Conservation (phyloP, 2,329 filamentous ascomycete genomes). For the Apiospora phragmitis region DNA sequence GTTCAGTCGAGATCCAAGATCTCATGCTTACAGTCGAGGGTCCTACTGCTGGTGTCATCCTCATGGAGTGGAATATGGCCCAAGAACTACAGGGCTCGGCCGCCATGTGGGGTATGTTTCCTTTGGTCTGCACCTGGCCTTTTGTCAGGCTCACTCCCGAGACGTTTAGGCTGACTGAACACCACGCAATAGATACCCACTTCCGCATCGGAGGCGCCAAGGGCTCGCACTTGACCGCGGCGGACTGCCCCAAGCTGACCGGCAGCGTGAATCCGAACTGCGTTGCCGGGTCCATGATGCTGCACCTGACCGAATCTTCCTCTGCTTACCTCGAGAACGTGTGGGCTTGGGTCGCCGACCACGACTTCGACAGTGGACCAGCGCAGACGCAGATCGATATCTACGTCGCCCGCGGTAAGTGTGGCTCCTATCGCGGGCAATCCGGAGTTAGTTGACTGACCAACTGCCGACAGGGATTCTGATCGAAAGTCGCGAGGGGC, state of each 20-base stretch:
- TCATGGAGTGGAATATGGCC: slow-evolving; percentile 72
- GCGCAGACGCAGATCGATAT: slow-evolving; percentile 29
- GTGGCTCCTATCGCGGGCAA: no score
- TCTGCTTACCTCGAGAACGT: slow-evolving; percentile 53
- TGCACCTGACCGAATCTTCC: slow-evolving; percentile 44
- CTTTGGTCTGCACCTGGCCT: no score
- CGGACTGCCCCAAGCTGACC: slow-evolving; percentile 57
- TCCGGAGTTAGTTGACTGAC: no score
- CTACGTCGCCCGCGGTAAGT: slow-evolving; percentile 37
- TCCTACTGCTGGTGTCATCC: slow-evolving; percentile 66
- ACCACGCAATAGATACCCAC: no score
- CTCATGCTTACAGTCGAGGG: slow-evolving; percentile 67
- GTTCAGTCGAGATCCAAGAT: slow-evolving; percentile 69
- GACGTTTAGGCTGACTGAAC: no score
- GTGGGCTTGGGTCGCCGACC: slow-evolving; percentile 71
- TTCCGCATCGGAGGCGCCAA: slow-evolving; percentile 70
- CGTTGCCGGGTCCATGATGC: slow-evolving; percentile 55
- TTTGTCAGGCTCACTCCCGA: no score
- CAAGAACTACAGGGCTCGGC: slow-evolving; percentile 46
- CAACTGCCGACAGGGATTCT: no score
- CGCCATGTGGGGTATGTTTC: slow-evolving; percentile 64
- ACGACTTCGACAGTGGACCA: slow-evolving; percentile 44
- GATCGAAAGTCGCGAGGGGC: slow-evolving; percentile 30
- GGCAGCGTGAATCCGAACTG: slow-evolving; percentile 55
- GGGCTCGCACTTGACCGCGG: slow-evolving; percentile 65